These are phyloP conservation scores for Dactylellina sp. DNA, from an alignment of 2,329 filamentous ascomycete genomes.

Conservation along the genomic window DNA sequence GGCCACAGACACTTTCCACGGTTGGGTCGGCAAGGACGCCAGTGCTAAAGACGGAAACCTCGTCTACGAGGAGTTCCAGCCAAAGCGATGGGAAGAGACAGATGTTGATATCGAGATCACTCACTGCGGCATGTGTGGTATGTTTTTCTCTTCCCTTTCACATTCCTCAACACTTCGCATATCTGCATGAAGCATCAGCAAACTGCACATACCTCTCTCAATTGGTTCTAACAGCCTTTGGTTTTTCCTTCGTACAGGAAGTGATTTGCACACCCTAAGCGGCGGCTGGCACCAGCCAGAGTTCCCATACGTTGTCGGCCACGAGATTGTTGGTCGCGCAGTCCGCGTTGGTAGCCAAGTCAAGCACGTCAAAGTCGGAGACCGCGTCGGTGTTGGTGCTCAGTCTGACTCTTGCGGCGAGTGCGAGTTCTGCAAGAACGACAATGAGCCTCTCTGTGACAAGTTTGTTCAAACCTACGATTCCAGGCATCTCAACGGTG, in stretches of 20 bases:
- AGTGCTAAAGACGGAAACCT: constrained; percentile 49
- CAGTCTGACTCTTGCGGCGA: constrained; percentile 70
- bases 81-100: constrained; percentile 75
- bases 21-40: constrained; percentile 42
- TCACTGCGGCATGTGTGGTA: constrained; percentile 74
- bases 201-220: constrained; percentile 10
- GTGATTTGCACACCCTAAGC: constrained; percentile 62
- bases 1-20: constrained; percentile 38
- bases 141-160: constrained; percentile 32
- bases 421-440: constrained; percentile 65
- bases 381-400: constrained; percentile 74
- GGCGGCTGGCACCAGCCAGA: constrained; percentile 61
- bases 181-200: constrained; percentile 10
- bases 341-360: constrained; percentile 69
- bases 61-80: constrained; percentile 67
- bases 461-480: constrained; percentile 72
- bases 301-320: constrained; percentile 71
- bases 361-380: constrained; percentile 70
- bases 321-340: constrained; percentile 74
- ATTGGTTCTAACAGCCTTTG: neutral
- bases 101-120: constrained; percentile 75
- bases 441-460: constrained; percentile 49
- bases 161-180: constrained; percentile 23
- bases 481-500: constrained; percentile 70
- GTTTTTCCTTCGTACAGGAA: constrained; percentile 23